Base-by-base conservation (phyloP, 371 early-diverging fungal genomes). In the Lichtheimia ornata region DNA sequence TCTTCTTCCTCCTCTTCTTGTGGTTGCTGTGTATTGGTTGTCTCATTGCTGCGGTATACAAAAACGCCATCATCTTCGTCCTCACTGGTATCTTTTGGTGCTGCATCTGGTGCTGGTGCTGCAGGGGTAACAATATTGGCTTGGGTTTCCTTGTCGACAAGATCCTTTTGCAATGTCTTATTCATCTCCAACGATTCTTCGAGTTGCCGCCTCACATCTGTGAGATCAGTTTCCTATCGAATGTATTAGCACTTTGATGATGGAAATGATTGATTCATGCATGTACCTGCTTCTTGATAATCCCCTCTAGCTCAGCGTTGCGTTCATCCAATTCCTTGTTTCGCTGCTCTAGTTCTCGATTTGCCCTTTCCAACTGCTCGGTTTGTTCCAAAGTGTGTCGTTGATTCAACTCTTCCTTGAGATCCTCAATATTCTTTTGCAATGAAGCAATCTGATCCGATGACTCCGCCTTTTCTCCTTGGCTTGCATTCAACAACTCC, bases 1-100 rank as follows among this genome's bases (percentile, higher is more conserved):
- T 72, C 72, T n/a, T 68, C 69, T 12, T 74, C 78, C 3, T 66
- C 69, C 0, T 66, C 70, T 14, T 64, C 58, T 0, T 65, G 41
- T 25, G 50, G 30, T 30, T n/a, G 27, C 17, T n/a, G 52, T 50
- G 2, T 54, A 15, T 14, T 20, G 9, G 27, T 15, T 42, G 53
- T 5, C 3, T 58, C 47, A 25, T 20, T 27, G 55, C 20, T 30
- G 18, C 69, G 76, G 65, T 79, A 79, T 70, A 79, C 74, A 68
- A 76, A 79, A 11, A 53, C 54, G 47, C 72, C 71, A 4, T 72
- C 74, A 0, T 74, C 70, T 30, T 73, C 64, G 15, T 73, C 72
- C 0, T 68, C 64, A 17, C 70, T 62, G 49, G 54, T 54, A 41
- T 55, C 59, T 56, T 50, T 14, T n/a, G 61, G 13, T 53, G 42